Evolutionary conservation across 495 filamentous ascomycete genomes (phyloP).

Genomic region (Entonaema liquescens): DNA sequence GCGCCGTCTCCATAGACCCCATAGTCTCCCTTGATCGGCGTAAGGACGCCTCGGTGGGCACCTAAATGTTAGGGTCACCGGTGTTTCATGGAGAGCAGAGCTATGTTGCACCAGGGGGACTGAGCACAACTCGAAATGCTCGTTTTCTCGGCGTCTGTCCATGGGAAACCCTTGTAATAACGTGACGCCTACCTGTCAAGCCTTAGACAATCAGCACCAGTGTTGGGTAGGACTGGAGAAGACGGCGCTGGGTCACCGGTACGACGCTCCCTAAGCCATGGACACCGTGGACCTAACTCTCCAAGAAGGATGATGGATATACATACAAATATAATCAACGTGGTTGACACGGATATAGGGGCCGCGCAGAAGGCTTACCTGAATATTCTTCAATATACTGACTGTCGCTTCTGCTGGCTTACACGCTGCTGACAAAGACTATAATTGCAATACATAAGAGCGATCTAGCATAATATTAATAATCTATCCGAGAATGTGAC

Average conservation of each 20-base stretch:
- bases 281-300: constrained; percentile 8
- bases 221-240: constrained; percentile 20
- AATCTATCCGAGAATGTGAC: not conserved
- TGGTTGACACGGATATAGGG: constrained; percentile 18
- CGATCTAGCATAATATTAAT: not conserved
- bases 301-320: constrained; percentile 5
- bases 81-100: constrained; percentile 30
- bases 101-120: constrained; percentile 20
- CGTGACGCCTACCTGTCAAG: constrained; percentile 28
- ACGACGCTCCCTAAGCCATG: constrained; percentile 6
- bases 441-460: not conserved
- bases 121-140: constrained; percentile 13
- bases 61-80: constrained; percentile 28
- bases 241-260: constrained; percentile 8
- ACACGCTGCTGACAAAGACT: constrained; percentile 20
- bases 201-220: constrained; percentile 23
- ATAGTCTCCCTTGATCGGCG: constrained; percentile 40
- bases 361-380: constrained; percentile 19
- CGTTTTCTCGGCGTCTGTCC: constrained; percentile 8
- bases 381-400: constrained; percentile 6
- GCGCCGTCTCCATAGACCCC: constrained; percentile 16
- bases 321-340: constrained; percentile 5
- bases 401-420: constrained; percentile 6
- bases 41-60: constrained; percentile 15
- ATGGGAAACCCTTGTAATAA: constrained; percentile 32